Evolutionary conservation across 169 alveolate species (phyloP).

Genomic region (Theileria annulata): DNA sequence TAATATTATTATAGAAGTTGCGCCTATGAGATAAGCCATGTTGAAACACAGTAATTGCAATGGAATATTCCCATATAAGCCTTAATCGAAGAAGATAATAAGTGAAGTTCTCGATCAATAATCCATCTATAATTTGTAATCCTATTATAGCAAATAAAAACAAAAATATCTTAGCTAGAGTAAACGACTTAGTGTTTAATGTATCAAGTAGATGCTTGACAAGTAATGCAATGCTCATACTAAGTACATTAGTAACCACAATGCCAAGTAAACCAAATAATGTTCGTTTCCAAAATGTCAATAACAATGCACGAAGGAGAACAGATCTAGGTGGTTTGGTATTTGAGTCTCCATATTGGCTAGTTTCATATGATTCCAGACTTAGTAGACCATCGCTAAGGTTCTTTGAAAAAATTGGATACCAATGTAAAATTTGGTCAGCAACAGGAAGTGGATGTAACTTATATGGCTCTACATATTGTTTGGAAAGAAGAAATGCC

Average conservation of each 20-base stretch:
- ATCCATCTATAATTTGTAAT: background rate
- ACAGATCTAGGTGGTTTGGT: background rate
- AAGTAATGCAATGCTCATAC: slow-evolving; percentile 8
- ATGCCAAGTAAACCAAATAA: slow-evolving; percentile 6
- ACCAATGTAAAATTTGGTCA: slow-evolving; percentile 25
- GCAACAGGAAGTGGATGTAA: slow-evolving; percentile 37
- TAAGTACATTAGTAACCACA: slow-evolving; percentile 5
- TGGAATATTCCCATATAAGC: background rate
- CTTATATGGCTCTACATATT: background rate
- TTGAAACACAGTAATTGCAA: slow-evolving; percentile 11
- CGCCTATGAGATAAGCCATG: background rate
- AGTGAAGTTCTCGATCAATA: background rate
- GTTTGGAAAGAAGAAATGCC: slow-evolving; percentile 18
- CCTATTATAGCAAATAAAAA: background rate
- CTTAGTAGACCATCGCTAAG: slow-evolving; percentile 39
- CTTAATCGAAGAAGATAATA: background rate
- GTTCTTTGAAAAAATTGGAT: slow-evolving; percentile 27
- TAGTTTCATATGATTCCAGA: slow-evolving; percentile 13
- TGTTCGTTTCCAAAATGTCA: background rate
- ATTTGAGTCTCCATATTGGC: too few relatives aligned
- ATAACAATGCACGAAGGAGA: background rate
- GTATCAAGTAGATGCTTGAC: slow-evolving; percentile 1
- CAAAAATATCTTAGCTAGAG: background rate
- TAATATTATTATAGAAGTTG: background rate
- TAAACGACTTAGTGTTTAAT: background rate